phyloP scores from a whole-genome alignment of 352 stramenopile genomes.

The Pythium periplocum region DNA sequence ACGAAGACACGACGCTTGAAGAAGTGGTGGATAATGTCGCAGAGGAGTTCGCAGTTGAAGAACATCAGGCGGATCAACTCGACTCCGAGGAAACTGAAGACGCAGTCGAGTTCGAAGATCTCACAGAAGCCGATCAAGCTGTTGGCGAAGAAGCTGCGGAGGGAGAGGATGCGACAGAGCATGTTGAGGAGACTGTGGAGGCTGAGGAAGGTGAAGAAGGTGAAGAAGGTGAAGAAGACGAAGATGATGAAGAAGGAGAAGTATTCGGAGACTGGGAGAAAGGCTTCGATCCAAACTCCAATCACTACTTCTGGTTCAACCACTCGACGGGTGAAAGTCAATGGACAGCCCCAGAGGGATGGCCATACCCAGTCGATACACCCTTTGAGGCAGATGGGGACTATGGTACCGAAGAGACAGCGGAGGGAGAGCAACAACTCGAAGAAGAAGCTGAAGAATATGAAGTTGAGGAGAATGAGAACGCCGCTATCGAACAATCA shows the following conservation, averaged over 20 bases:
- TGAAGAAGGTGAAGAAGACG: constrained; percentile 44
- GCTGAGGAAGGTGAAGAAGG: constrained; percentile 26
- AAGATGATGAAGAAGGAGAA: constrained; percentile 73
- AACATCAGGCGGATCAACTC: too few relatives aligned
- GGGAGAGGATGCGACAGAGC: constrained; percentile 7
- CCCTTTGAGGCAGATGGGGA: constrained; percentile 43
- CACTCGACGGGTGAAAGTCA: constrained; percentile 70
- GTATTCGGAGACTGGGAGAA: constrained; percentile 83
- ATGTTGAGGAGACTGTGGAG: constrained; percentile 4
- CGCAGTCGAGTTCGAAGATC: too few relatives aligned
- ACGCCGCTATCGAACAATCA: constrained; percentile 1
- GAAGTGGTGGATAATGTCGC: too few relatives aligned
- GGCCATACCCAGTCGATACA: constrained; percentile 65
- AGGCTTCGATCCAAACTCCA: constrained; percentile 71
- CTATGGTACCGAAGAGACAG: constrained; percentile 12
- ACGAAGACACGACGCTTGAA: too few relatives aligned
- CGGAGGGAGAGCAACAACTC: constrained; percentile 12
- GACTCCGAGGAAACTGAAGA: too few relatives aligned
- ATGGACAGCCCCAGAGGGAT: constrained; percentile 72
- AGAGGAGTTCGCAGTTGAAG: too few relatives aligned
- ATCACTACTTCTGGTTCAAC: constrained; percentile 90
- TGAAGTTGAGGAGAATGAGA: constrained; percentile 5
- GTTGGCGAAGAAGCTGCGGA: constrained; percentile 6
- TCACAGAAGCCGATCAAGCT: too few relatives aligned
- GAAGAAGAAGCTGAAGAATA: constrained; percentile 8